These are phyloP conservation scores for Apiospora phragmitis DNA, from an alignment of 2,329 filamentous ascomycete species.

Conservation along the genomic window DNA sequence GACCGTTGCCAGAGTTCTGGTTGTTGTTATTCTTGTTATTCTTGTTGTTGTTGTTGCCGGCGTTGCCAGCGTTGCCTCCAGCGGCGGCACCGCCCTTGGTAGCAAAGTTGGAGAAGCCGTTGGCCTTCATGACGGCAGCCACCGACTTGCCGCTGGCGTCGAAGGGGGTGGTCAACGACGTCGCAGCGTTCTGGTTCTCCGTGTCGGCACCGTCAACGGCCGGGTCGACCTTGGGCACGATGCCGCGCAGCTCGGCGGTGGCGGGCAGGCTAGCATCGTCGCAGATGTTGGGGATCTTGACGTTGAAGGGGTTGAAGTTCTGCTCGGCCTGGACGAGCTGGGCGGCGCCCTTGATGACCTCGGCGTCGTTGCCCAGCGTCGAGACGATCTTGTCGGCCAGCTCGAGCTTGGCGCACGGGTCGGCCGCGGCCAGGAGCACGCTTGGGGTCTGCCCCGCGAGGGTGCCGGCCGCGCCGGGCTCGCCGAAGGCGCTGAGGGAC, in stretches of 20 bases:
- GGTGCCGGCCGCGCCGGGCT: slow-evolving; percentile 61
- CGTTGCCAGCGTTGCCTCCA: neutral
- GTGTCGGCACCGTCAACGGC: slow-evolving; percentile 55
- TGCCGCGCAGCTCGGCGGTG: slow-evolving; percentile 61
- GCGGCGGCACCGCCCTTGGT: slow-evolving; percentile 27
- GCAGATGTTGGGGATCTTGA: slow-evolving; percentile 62
- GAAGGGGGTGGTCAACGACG: slow-evolving; percentile 55
- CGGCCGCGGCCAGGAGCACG: slow-evolving; percentile 63
- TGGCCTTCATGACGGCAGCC: slow-evolving; percentile 61
- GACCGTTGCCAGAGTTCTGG: slow-evolving; percentile 15
- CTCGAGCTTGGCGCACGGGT: slow-evolving; percentile 66
- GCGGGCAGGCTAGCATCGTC: slow-evolving; percentile 62
- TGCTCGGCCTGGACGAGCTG: slow-evolving; percentile 68
- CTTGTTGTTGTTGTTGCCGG: neutral
- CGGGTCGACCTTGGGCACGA: slow-evolving; percentile 68
- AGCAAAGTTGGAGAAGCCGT: slow-evolving; percentile 65
- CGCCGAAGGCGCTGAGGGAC: slow-evolving; percentile 54
- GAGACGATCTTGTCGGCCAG: slow-evolving; percentile 66
- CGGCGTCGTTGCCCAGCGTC: slow-evolving; percentile 58
- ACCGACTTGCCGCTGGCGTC: slow-evolving; percentile 62
- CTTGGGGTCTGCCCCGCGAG: slow-evolving; percentile 63
- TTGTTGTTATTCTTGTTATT: neutral
- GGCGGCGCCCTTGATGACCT: slow-evolving; percentile 61
- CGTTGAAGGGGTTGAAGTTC: slow-evolving; percentile 70
- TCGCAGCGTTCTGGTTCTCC: slow-evolving; percentile 60